A percentile compares a stretch with the other conserved stretches of the same genome.
phyloP scores from a whole-genome alignment of 371 early-diverging fungal genomes.

The Mucor saturninus region DNA sequence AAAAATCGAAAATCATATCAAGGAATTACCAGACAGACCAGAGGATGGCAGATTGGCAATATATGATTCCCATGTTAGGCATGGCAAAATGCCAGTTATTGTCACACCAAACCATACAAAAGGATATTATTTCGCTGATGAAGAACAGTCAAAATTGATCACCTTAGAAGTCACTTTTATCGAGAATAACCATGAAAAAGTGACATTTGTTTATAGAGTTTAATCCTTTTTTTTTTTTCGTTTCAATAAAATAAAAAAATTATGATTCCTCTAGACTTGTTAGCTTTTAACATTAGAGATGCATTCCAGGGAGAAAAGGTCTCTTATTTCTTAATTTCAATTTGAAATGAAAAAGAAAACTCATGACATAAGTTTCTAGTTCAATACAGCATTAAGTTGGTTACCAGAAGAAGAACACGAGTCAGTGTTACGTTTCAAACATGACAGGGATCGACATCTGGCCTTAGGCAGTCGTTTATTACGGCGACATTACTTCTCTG shows the following conservation, averaged over 20 bases:
- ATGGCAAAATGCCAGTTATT: conserved; percentile 34
- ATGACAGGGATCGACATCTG: conserved; percentile 35
- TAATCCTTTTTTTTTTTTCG: conserved; percentile 3
- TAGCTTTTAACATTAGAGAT: conserved; percentile 25
- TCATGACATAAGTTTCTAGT: conserved; percentile 21
- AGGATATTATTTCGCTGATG: conserved; percentile 31
- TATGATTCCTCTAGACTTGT: conserved; percentile 21
- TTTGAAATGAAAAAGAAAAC: neutral
- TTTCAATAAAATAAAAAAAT: neutral
- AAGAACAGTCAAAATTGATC: conserved; percentile 1
- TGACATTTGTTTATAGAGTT: conserved; percentile 11
- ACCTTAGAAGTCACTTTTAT: conserved; percentile 16
- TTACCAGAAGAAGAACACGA: conserved; percentile 34
- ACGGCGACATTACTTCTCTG: conserved; percentile 39
- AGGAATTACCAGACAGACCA: neutral
- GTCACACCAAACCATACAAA: conserved; percentile 22
- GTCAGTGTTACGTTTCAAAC: conserved; percentile 37
- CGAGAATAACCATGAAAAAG: conserved; percentile 8
- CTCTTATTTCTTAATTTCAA: too few species aligned
- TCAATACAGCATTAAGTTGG: conserved; percentile 34
- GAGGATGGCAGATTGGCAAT: conserved; percentile 32
- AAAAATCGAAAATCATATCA: conserved; percentile 17
- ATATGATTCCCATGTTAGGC: conserved; percentile 41
- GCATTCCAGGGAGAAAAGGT: conserved; percentile 31
- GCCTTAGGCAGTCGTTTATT: conserved; percentile 41